These are phyloP conservation scores for Blastobotrys terrestris DNA, from an alignment of 805 yeast species.

Conservation along the genomic window DNA sequence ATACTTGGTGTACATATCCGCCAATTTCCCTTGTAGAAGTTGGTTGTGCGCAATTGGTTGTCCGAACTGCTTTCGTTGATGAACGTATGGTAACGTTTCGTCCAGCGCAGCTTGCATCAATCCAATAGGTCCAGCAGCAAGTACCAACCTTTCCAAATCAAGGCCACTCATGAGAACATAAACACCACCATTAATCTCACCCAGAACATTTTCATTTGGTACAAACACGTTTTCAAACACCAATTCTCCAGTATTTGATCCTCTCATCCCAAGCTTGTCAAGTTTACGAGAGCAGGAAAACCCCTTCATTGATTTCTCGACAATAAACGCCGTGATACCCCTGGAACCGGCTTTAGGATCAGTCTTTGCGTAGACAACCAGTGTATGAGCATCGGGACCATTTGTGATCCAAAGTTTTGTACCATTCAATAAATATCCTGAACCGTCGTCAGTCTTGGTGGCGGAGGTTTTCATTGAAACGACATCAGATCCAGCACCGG, in stretches of 20 bases:
- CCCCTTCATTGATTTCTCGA: conserved; percentile 27
- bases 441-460: conserved; percentile 23
- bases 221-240: conserved; percentile 30
- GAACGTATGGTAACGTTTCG: conserved; percentile 29
- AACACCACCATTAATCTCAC: conserved; percentile 26
- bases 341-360: conserved; percentile 27
- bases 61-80: conserved; percentile 29
- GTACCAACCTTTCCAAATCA: conserved; percentile 28
- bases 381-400: conserved; percentile 30
- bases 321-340: conserved; percentile 30
- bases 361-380: conserved; percentile 30
- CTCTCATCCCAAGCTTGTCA: conserved; percentile 32
- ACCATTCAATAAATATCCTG: conserved; percentile 27
- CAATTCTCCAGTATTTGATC: conserved; percentile 31
- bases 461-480: conserved; percentile 30
- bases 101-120: conserved; percentile 29
- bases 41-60: conserved; percentile 29
- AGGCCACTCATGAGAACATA: conserved; percentile 30
- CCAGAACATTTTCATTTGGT: conserved; percentile 29
- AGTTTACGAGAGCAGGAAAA: conserved; percentile 28
- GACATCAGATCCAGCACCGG: conserved; percentile 30
- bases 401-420: conserved; percentile 32
- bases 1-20: conserved; percentile 31
- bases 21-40: conserved; percentile 29
- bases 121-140: conserved; percentile 30